These are phyloP conservation scores for Pistacia atlantica DNA, from an alignment of 345 rosid genomes.

Conservation along the genomic window DNA sequence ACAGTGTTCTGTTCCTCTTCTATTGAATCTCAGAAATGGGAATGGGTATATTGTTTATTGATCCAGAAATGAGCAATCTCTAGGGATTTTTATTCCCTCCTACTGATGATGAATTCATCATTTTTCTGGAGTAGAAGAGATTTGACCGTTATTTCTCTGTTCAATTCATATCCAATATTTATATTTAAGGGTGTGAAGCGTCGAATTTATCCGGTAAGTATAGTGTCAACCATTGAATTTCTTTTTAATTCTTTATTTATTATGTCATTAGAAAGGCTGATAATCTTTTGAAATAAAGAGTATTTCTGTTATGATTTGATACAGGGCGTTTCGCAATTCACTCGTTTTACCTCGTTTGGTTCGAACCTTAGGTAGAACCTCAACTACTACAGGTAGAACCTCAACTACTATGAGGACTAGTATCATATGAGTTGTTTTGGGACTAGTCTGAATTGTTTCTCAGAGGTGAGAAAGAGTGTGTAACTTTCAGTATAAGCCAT, in stretches of 20 bases:
- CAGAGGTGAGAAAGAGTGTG: too few relatives aligned
- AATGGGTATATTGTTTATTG: not conserved
- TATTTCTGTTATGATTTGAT: too few relatives aligned
- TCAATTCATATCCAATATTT: conserved; percentile 1
- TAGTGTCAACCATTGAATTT: too few relatives aligned
- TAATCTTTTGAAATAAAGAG: too few relatives aligned
- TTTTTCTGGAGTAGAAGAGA: conserved; percentile 12
- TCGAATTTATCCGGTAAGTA: conserved; percentile 32
- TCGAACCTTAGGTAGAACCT: too few relatives aligned
- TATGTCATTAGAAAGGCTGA: too few relatives aligned
- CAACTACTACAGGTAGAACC: not conserved
- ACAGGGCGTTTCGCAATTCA: too few relatives aligned
- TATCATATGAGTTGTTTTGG: not conserved
- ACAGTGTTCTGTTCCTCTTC: not conserved
- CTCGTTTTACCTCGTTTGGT: conserved; percentile 34
- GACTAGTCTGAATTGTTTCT: too few relatives aligned
- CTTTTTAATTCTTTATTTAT: too few relatives aligned
- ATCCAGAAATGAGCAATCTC: not conserved
- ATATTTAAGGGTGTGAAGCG: conserved; percentile 25
- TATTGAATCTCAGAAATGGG: not conserved
- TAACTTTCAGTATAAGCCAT: too few relatives aligned
- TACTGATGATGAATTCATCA: conserved; percentile 24
- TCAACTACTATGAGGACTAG: conserved; percentile 25
- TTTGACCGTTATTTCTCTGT: conserved; percentile 20
- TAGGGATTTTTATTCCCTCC: conserved; percentile 30